Percentiles rank a stretch among this genome's conserved stretches.
Evolutionary conservation across 75 land plant species (phyloP).

Genomic region (Selaginella moellendorffii): DNA sequence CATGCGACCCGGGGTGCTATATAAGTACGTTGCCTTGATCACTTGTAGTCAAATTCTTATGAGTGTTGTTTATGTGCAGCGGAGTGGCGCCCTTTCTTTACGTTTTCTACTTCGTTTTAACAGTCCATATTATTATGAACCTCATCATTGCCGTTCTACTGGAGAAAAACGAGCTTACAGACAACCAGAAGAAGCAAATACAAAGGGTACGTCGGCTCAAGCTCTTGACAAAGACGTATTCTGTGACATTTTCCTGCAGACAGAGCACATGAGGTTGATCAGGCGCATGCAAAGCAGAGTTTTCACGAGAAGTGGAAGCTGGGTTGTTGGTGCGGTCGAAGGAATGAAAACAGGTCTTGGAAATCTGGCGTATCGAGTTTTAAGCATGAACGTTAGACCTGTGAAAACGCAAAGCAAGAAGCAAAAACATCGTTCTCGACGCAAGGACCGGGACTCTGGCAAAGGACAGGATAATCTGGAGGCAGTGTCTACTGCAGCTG

Average conservation of each 20-base stretch:
- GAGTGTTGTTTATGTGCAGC: too few relatives aligned
- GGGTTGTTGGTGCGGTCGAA: slow-evolving; percentile 28
- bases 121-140: slow-evolving; percentile 16
- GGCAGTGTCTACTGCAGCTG: too few relatives aligned
- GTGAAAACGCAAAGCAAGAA: not conserved
- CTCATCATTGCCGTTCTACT: slow-evolving; percentile 28
- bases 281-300: slow-evolving; percentile 4
- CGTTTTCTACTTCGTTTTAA: slow-evolving; percentile 19
- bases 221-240: too few relatives aligned
- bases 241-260: too few relatives aligned
- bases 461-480: too few relatives aligned
- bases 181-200: slow-evolving; percentile 25
- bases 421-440: not conserved
- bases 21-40: slow-evolving; percentile 17
- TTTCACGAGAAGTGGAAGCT: slow-evolving; percentile 22
- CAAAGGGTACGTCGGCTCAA: slow-evolving; percentile 31
- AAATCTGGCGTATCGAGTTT: slow-evolving; percentile 6
- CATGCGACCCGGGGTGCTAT: slow-evolving; percentile 12
- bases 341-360: slow-evolving; percentile 18
- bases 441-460: not conserved
- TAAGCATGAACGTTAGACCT: slow-evolving; percentile 15
- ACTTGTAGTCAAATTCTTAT: too few relatives aligned
- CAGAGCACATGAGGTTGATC: slow-evolving; percentile 19
- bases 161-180: slow-evolving; percentile 24
- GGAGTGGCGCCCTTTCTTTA: slow-evolving; percentile 24